These are phyloP conservation scores for Basidioascus undulatus DNA, from an alignment of 768 basidiomycete species.

Conservation along the genomic window DNA sequence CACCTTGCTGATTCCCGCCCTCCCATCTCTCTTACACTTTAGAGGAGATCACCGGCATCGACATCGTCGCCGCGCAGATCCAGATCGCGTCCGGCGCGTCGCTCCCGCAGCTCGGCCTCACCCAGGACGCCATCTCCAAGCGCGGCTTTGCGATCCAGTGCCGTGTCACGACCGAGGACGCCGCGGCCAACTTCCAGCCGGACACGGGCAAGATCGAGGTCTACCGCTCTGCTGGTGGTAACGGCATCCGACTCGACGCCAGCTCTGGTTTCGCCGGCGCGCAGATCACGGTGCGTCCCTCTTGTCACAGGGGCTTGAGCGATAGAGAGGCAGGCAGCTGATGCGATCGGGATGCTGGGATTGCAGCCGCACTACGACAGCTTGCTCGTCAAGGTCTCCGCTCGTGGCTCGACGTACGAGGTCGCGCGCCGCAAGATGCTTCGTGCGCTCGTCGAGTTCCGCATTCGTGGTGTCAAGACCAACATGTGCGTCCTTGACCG, in stretches of 20 bases:
- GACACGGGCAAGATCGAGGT: conserved; percentile 99
- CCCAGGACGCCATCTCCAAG: conserved; percentile 83
- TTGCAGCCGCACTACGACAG: conserved; percentile 88
- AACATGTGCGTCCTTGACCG: conserved; percentile 4
- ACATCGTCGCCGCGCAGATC: conserved; percentile 96
- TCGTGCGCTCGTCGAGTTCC: conserved; percentile 96
- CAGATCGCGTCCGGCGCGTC: conserved; percentile 98
- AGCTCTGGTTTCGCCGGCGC: conserved; percentile 96
- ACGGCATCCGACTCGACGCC: conserved; percentile 89
- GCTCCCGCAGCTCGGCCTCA: conserved; percentile 77
- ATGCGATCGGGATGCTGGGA: background rate
- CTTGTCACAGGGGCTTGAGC: background rate
- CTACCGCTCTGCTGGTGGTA: conserved; percentile 93
- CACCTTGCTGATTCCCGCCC: conserved; percentile 1
- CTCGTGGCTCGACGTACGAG: conserved; percentile 92
- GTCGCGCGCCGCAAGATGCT: conserved; percentile 98
- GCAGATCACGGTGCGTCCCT: conserved; percentile 50
- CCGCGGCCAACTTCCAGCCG: conserved; percentile 76
- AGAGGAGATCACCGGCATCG: conserved; percentile 99
- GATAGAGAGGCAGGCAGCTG: conserved; percentile 1
- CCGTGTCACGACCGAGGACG: conserved; percentile 92
- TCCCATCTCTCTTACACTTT: conserved; percentile 3
- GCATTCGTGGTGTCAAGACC: conserved; percentile 97
- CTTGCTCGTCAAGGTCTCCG: conserved; percentile 82
- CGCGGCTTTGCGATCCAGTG: conserved; percentile 96